Percentiles rank a stretch among this genome's conserved stretches.
These are phyloP conservation scores for Chytriomyces sp. DNA, from an alignment of 192 early-diverging fungal species.

Conservation along the genomic window DNA sequence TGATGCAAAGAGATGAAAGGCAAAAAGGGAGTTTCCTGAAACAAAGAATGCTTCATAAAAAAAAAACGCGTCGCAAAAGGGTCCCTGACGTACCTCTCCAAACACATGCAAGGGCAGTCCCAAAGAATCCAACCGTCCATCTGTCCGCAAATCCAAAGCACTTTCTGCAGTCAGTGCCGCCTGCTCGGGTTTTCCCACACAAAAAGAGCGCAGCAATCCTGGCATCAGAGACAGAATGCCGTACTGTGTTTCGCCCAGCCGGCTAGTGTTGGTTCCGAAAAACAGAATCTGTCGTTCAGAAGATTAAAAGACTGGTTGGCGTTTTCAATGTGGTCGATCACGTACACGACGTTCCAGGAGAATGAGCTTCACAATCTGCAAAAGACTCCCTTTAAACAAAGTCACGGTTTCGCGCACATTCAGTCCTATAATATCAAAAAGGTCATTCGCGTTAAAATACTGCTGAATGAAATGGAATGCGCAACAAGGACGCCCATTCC, in stretches of 20 bases:
- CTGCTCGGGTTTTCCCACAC: constrained; percentile 8
- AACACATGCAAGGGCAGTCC: constrained; percentile 21
- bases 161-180: not conserved
- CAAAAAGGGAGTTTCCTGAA: not conserved
- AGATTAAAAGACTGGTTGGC: not conserved
- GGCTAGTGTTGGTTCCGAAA: constrained; percentile 26
- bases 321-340: not conserved
- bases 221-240: constrained; percentile 26
- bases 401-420: constrained; percentile 22
- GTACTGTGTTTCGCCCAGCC: constrained; percentile 18
- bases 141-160: not conserved
- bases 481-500: too few relatives aligned
- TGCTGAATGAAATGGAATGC: not conserved
- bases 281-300: constrained; percentile 15
- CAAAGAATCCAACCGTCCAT: constrained; percentile 1
- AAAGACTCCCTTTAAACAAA: constrained; percentile 17
- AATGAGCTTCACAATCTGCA: constrained; percentile 34
- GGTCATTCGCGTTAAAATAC: not conserved
- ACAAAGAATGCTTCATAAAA: not conserved
- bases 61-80: not conserved
- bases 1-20: constrained; percentile 31
- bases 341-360: constrained; percentile 29
- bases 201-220: constrained; percentile 20
- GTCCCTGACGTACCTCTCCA: not conserved
- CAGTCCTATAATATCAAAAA: not conserved